Conservation (phyloP, 2,329 filamentous ascomycete species). For the Colletotrichum sp. region DNA sequence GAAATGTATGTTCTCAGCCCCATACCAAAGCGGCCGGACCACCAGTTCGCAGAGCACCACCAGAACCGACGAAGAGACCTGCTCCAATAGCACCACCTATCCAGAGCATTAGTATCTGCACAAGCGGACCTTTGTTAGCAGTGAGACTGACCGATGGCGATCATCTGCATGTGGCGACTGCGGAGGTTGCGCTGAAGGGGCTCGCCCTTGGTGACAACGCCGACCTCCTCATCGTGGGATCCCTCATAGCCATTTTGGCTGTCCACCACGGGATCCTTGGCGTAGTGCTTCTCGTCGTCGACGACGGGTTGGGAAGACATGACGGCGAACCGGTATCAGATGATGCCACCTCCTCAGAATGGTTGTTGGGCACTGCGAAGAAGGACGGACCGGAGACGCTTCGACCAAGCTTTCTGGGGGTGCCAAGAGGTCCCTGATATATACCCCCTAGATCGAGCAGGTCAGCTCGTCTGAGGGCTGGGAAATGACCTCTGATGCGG, state of each 20-base stretch:
- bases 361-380: background rate
- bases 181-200: slow-evolving; percentile 44
- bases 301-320: slow-evolving; percentile 13
- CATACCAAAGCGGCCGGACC: slow-evolving; percentile 51
- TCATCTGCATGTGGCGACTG: slow-evolving; percentile 66
- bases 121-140: slow-evolving; percentile 20
- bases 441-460: background rate
- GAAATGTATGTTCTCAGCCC: too few relatives aligned
- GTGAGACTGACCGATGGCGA: slow-evolving; percentile 54
- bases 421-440: slow-evolving; percentile 2
- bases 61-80: slow-evolving; percentile 67
- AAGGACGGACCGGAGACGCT: background rate
- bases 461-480: background rate
- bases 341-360: background rate
- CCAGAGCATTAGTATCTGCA: slow-evolving; percentile 25
- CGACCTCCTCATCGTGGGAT: slow-evolving; percentile 39
- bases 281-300: slow-evolving; percentile 9
- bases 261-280: slow-evolving; percentile 1
- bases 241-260: background rate
- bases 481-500: background rate
- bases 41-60: slow-evolving; percentile 55
- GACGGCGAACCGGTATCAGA: background rate
- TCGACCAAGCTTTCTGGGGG: background rate
- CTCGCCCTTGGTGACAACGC: slow-evolving; percentile 29
- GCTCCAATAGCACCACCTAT: slow-evolving; percentile 68